A percentile compares a stretch with the other conserved stretches of the same genome.
phyloP scores from a whole-genome alignment of 1,284 basidiomycete genomes.

The Apiotrichum domesticum region DNA sequence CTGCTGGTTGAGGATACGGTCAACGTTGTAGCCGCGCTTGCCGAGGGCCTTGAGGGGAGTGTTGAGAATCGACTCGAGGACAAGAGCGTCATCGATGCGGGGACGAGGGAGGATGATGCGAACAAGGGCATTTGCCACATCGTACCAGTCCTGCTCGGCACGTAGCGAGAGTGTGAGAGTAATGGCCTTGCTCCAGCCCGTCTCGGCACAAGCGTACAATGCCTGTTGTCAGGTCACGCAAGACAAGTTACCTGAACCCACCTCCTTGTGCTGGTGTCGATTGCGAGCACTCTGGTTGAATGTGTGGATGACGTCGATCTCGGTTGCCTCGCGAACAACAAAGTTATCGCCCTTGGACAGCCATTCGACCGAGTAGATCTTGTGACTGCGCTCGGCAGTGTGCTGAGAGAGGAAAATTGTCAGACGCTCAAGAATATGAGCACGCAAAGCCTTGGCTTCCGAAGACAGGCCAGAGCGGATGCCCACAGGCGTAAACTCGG shows the following conservation, averaged over 20 bases:
- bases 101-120: slow-evolving; percentile 65
- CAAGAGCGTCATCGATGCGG: slow-evolving; percentile 71
- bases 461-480: slow-evolving; percentile 20
- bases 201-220: slow-evolving; percentile 65
- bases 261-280: slow-evolving; percentile 35
- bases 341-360: slow-evolving; percentile 66
- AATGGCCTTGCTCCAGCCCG: slow-evolving; percentile 53
- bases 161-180: slow-evolving; percentile 69
- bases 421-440: slow-evolving; percentile 74
- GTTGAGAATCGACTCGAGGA: slow-evolving; percentile 71
- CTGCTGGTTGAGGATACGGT: slow-evolving; percentile 82
- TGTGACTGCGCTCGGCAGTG: slow-evolving; percentile 51
- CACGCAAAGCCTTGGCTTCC: slow-evolving; percentile 22
- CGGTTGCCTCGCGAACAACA: slow-evolving; percentile 52
- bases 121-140: slow-evolving; percentile 55
- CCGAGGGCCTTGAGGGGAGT: slow-evolving; percentile 79
- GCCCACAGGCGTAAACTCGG: slow-evolving; percentile 57
- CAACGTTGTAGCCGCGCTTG: slow-evolving; percentile 63
- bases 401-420: slow-evolving; percentile 80
- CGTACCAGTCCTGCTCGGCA: slow-evolving; percentile 80
- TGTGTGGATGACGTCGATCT: slow-evolving; percentile 36
- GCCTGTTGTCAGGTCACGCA: slow-evolving; percentile 36
- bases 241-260: slow-evolving; percentile 27
- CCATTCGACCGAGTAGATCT: slow-evolving; percentile 58
- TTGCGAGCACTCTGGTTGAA: slow-evolving; percentile 19